Evolutionary conservation across 2,329 filamentous ascomycete species (phyloP), one percentile per base, ranked within the genome.

Genomic region (Penicillium sp.): DNA sequence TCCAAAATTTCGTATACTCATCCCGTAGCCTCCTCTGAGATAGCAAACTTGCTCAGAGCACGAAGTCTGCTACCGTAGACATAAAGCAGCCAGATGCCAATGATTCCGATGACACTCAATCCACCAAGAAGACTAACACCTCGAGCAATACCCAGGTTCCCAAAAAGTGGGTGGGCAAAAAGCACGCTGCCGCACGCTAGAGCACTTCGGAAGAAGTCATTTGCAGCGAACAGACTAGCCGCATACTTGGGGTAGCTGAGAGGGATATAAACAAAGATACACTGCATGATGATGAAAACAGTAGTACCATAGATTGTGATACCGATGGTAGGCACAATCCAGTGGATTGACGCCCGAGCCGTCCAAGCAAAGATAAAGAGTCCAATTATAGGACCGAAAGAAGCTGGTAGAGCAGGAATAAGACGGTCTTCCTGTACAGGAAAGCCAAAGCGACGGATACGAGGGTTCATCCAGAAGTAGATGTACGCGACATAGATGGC

Each of bases 311-410:
- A 78, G 56, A 78, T 66, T 13, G 65, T 65, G 5, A 78, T 68
- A 9, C 76, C 77, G 23, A 78, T 67, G 0, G 74, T 68, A 6
- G 58, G 66, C 26, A 62, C 70, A 10, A 74, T 71, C 72, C 71
- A 74, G 49, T 74, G 69, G 10, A 73, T 66, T 3, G 61, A 59
- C 8, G 58, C 49, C 7, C 62, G 60, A 2, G 67, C 57, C 0
- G 65, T 66, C 65, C 65, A 67, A 2, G 47, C 64, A 35, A 69
- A 85, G 53, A 85, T 66, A 74, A 86, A 86, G 11, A 86, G 74
- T n/a, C 83, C 83, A 23, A 83, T 75, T 0, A 82, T 79, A 0
- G 82, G 79, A 1, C 79, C 79, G 55, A 85, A 75, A 36, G 78
- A 70, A 1, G 79, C 80, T 2, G 74, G 69, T 2, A 87, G 72